Conservation (phyloP, 1,284 basidiomycete genomes). For the Vanrija humicola region DNA sequence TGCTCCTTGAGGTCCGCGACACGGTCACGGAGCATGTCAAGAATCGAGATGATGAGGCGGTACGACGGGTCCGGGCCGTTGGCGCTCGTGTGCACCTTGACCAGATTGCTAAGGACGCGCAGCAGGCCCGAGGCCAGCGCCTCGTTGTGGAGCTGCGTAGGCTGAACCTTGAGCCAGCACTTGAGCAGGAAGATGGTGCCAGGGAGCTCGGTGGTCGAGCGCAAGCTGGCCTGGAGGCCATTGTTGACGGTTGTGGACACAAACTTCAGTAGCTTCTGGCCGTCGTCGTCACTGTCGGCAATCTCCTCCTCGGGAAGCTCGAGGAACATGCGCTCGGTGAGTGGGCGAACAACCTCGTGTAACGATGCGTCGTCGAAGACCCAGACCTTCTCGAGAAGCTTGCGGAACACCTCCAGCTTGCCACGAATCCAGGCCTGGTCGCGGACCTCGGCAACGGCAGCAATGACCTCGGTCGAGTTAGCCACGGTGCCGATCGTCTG, state of each 20-base stretch:
- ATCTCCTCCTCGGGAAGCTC: slow-evolving; percentile 80
- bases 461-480: slow-evolving; percentile 83
- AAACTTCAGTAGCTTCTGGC: slow-evolving; percentile 73
- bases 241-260: slow-evolving; percentile 75
- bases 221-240: slow-evolving; percentile 50
- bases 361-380: slow-evolving; percentile 68
- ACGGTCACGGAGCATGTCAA: slow-evolving; percentile 54
- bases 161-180: slow-evolving; percentile 77
- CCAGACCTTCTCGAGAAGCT: slow-evolving; percentile 84
- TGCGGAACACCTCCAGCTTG: slow-evolving; percentile 77
- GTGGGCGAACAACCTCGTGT: slow-evolving; percentile 73
- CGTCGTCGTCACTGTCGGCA: slow-evolving; percentile 59
- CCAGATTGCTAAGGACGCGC: slow-evolving; percentile 78
- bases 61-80: slow-evolving; percentile 44
- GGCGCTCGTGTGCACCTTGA: slow-evolving; percentile 79
- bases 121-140: slow-evolving; percentile 70
- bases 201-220: slow-evolving; percentile 54
- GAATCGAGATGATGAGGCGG: slow-evolving; percentile 53
- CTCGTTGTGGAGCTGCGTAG: slow-evolving; percentile 71
- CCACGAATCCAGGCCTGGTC: slow-evolving; percentile 74
- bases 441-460: slow-evolving; percentile 79
- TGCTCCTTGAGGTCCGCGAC: slow-evolving; percentile 56
- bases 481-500: slow-evolving; percentile 65
- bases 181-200: slow-evolving; percentile 83
- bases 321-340: slow-evolving; percentile 81